Evolutionary conservation across 1,284 basidiomycete genomes (phyloP).

Genomic region (Irpex sp.): DNA sequence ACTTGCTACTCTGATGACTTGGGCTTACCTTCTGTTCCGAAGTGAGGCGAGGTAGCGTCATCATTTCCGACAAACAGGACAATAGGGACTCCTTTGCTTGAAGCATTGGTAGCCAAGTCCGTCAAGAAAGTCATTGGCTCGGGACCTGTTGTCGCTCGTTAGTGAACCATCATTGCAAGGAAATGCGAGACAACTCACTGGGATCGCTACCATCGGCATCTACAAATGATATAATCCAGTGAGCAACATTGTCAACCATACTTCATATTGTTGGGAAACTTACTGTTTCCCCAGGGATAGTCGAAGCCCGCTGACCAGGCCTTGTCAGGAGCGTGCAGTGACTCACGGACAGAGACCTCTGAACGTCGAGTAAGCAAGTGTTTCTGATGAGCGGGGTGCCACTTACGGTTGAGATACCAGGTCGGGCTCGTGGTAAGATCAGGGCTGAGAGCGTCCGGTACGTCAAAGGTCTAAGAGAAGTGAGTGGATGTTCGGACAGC

Average conservation of each 20-base stretch:
- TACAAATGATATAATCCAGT: neutral
- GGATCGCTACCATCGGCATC: neutral
- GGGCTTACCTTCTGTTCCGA: conserved; percentile 22
- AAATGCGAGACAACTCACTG: neutral
- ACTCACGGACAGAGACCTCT: conserved; percentile 18
- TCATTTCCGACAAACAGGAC: conserved; percentile 25
- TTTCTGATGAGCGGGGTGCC: neutral
- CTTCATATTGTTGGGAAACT: neutral
- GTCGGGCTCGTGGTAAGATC: conserved; percentile 39
- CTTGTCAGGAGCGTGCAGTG: conserved; percentile 58
- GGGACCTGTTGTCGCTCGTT: neutral
- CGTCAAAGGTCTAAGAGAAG: conserved; percentile 40
- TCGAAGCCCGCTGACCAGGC: conserved; percentile 37
- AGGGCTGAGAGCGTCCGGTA: conserved; percentile 50
- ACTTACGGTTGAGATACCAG: conserved; percentile 55
- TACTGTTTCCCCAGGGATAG: conserved; percentile 12
- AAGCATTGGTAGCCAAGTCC: conserved; percentile 21
- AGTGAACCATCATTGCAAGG: neutral
- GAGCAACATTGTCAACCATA: neutral
- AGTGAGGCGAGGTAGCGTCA: conserved; percentile 18
- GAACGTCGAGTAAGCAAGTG: neutral
- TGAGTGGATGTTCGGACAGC: neutral
- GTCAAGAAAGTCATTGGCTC: conserved; percentile 23
- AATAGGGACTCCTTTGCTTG: conserved; percentile 14
- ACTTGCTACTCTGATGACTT: neutral